These are phyloP conservation scores for Cyclotella atomus DNA, from an alignment of 108 stramenopile species.

Conservation along the genomic window DNA sequence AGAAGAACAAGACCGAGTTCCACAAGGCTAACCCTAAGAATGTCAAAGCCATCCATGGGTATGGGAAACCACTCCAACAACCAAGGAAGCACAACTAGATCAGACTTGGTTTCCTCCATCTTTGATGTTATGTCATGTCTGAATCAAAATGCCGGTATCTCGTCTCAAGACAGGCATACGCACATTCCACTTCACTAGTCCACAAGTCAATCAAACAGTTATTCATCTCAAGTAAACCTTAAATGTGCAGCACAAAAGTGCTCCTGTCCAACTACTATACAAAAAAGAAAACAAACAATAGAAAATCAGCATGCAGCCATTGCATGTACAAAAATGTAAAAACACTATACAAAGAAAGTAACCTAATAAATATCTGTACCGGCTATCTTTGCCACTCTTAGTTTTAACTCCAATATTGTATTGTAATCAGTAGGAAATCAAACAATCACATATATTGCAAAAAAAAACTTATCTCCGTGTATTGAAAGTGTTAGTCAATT, in stretches of 20 bases:
- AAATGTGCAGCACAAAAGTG: background rate
- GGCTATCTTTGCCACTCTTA: no score
- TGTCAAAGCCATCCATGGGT: conserved; percentile 19
- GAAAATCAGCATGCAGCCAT: background rate
- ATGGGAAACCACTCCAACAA: conserved; percentile 27
- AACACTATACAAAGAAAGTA: no score
- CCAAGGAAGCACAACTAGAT: conserved; percentile 35
- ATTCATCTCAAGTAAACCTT: background rate
- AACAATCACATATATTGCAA: background rate
- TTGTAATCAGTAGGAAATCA: background rate
- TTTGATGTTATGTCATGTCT: no score
- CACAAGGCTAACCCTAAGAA: conserved; percentile 25
- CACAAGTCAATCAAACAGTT: background rate
- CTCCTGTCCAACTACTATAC: background rate
- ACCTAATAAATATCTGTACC: background rate
- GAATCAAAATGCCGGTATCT: no score
- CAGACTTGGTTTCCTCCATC: background rate
- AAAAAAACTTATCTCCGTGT: background rate
- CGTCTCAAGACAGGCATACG: no score
- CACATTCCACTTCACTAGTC: background rate
- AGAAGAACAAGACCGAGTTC: background rate
- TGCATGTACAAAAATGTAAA: background rate
- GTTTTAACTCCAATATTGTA: background rate
- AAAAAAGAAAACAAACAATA: background rate
- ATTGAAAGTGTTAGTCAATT: conserved; percentile 25